phyloP scores from a whole-genome alignment of 1,284 basidiomycete genomes.

The Leccinum pallidistipes region DNA sequence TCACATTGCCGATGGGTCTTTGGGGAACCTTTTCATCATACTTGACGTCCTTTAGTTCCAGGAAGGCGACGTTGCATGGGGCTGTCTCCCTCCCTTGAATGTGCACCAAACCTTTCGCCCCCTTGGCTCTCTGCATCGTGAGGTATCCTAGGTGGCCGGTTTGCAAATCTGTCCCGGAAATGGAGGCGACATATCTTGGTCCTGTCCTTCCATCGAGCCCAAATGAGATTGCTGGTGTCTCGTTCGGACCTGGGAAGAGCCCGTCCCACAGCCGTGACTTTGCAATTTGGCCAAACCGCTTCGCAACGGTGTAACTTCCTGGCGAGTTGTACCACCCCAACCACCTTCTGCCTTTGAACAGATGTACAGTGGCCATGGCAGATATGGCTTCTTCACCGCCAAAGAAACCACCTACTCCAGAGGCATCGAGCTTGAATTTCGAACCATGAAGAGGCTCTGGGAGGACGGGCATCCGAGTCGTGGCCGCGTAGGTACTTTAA shows the following conservation, averaged over 20 bases:
- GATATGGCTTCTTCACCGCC: constrained; percentile 38
- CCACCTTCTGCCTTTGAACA: constrained; percentile 31
- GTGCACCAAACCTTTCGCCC: neutral
- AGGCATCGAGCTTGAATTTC: constrained; percentile 27
- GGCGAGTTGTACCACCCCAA: constrained; percentile 36
- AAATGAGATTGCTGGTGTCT: constrained; percentile 28
- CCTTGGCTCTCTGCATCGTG: constrained; percentile 21
- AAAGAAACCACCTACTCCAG: constrained; percentile 31
- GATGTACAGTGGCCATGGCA: constrained; percentile 35
- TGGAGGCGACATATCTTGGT: constrained; percentile 25
- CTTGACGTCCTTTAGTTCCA: constrained; percentile 27
- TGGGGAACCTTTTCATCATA: constrained; percentile 11
- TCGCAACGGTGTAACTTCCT: constrained; percentile 25
- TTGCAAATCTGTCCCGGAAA: constrained; percentile 31
- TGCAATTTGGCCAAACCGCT: constrained; percentile 28
- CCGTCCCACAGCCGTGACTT: constrained; percentile 34
- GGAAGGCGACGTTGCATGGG: constrained; percentile 17
- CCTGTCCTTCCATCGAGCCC: constrained; percentile 30
- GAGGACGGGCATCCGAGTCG: constrained; percentile 17
- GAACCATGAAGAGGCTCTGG: constrained; percentile 6
- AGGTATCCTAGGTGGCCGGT: constrained; percentile 33
- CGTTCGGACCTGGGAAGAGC: constrained; percentile 34
- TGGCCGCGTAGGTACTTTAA: neutral
- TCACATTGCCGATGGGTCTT: constrained; percentile 4
- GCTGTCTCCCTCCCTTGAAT: constrained; percentile 23